Conservation (phyloP, 768 basidiomycete species). For the Termitomyces sp. region DNA sequence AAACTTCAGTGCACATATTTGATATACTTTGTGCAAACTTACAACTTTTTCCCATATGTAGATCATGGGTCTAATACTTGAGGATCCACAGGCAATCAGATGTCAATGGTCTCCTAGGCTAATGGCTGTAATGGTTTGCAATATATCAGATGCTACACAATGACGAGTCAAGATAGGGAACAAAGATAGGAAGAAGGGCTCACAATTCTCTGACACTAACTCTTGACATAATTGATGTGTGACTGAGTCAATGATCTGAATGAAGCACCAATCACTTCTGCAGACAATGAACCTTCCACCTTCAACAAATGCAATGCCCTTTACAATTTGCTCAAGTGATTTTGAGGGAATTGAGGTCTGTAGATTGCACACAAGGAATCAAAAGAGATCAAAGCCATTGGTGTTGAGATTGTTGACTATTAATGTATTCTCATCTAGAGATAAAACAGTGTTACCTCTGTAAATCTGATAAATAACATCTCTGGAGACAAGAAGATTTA, state of each 20-base stretch:
- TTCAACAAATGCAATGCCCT: too few species aligned
- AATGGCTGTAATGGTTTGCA: not conserved
- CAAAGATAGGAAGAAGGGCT: not conserved
- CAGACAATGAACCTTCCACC: constrained; percentile 4
- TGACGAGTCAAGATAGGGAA: not conserved
- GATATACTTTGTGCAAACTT: too few species aligned
- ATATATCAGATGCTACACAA: not conserved
- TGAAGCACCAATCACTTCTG: not conserved
- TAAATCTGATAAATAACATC: not conserved
- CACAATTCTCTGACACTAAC: not conserved
- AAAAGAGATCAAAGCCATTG: not conserved
- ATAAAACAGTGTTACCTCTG: too few species aligned
- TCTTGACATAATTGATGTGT: not conserved
- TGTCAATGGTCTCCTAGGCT: too few species aligned
- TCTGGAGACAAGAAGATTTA: too few species aligned
- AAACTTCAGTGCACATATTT: too few species aligned
- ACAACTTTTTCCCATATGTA: too few species aligned
- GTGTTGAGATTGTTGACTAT: constrained; percentile 9
- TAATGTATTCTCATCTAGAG: constrained; percentile 3
- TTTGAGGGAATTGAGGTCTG: too few species aligned
- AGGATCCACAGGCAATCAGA: constrained; percentile 3
- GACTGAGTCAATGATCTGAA: constrained; percentile 3
- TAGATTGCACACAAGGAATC: not conserved
- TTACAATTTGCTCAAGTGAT: not conserved
- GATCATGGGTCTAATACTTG: not conserved